Base-by-base conservation (phyloP, 139 green algal species). In the Eudorina sp. region DNA sequence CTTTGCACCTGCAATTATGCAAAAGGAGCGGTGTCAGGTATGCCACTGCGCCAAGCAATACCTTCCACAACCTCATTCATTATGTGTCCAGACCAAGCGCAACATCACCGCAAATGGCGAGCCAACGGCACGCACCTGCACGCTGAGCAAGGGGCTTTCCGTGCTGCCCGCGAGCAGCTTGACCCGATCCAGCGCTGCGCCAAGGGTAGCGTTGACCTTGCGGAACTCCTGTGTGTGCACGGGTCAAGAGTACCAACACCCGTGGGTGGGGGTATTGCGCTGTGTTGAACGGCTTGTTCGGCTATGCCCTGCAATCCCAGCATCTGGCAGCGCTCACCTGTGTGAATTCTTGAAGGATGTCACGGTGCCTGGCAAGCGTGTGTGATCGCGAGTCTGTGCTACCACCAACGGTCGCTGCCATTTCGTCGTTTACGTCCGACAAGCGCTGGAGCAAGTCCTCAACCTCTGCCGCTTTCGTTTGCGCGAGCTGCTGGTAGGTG, bases 331-430 rank as follows among this genome's bases (percentile, higher is more conserved):
- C n/a, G n/a, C n/a, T n/a, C n/a, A 92, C 95, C 93, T 98, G 96
- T 19, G 90, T 94, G 90, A 95, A 98, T 77, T 99, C 97, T 23
- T 97, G 94, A 38, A 99, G 89, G 38, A 99, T 99, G 90, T 99
- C 97, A 23, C 95, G 91, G 92, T 99, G 97, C 58, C 97, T 90
- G 0, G 96, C 95, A 9, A 99, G 90, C n/a, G 94, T 98, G 90
- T 99, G 97, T 11, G 93, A 90, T 2, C 97, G 91, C 3, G 95
- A 79, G 76, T 99, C 96, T 13, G 53, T 78, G 40, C 74, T 91
- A 53, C 93, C 93, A 36, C 89, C 91, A 5, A 97, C 85, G 21
- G 93, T 86, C 48, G 85, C 89, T 34, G 89, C 90, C 95, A 99
- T 96, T 45, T 93, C 91, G 62, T 96, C 93, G 76, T 99, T 98